Evolutionary conservation across 305 asterid genomes (phyloP).

Genomic region (Fraxinus velutina): DNA sequence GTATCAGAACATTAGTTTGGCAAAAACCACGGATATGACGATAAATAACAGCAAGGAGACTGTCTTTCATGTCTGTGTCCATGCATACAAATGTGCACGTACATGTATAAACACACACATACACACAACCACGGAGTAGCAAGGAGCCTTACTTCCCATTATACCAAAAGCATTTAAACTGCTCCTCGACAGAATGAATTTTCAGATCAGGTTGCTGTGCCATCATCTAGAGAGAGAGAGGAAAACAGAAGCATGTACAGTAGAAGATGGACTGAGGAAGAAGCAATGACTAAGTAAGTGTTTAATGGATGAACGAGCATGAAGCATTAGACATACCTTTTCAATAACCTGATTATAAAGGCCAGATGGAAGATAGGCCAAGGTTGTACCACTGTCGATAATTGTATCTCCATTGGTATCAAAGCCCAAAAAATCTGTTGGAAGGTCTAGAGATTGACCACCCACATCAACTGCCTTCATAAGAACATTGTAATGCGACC

Average conservation of each 20-base stretch:
- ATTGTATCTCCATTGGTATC: conserved; percentile 47
- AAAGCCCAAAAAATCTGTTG: conserved; percentile 32
- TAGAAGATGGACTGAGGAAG: not conserved
- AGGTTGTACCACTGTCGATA: conserved; percentile 74
- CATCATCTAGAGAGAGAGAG: conserved; percentile 39
- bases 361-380: conserved; percentile 59
- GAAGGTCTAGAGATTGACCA: conserved; percentile 41
- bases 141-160: conserved; percentile 46
- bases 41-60: not conserved
- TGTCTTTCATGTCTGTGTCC: conserved; percentile 5
- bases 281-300: conserved; percentile 1
- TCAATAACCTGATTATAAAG: conserved; percentile 47
- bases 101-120: not conserved
- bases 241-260: not conserved
- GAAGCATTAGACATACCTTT: conserved; percentile 35
- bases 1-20: not conserved
- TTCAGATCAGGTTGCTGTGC: conserved; percentile 53
- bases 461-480: conserved; percentile 53
- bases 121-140: conserved; percentile 11
- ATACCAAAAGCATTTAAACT: conserved; percentile 64
- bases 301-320: not conserved
- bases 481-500: conserved; percentile 52
- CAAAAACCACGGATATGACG: not conserved
- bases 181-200: conserved; percentile 50
- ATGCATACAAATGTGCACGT: conserved; percentile 5